Evolutionary conservation across 2,329 filamentous ascomycete genomes (phyloP).

Genomic region (Trichoderma brevicompactum): DNA sequence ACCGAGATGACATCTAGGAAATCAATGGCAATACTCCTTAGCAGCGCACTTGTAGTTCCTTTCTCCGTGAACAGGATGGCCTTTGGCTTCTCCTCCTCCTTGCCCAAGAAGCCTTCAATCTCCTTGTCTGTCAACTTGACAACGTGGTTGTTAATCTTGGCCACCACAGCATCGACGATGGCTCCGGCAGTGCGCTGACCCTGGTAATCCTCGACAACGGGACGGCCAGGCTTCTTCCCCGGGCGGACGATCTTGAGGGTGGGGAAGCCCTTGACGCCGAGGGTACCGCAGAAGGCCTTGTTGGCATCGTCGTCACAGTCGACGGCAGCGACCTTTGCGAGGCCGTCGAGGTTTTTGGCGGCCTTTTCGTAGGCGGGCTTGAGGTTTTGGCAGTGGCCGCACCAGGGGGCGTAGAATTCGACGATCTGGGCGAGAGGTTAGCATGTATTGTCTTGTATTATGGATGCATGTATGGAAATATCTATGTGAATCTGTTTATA

Average conservation of each 20-base stretch:
- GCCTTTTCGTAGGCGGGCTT: constrained; percentile 96
- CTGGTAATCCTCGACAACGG: constrained; percentile 87
- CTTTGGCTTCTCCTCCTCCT: constrained; percentile 76
- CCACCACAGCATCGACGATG: constrained; percentile 83
- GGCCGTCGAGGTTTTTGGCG: constrained; percentile 83
- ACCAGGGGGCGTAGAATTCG: constrained; percentile 98
- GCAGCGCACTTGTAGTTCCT: constrained; percentile 79
- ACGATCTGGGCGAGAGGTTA: constrained; percentile 51
- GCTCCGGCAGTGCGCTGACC: constrained; percentile 81
- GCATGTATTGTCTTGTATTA: not conserved
- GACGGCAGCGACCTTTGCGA: constrained; percentile 92
- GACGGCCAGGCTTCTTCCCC: constrained; percentile 75
- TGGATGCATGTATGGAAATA: not conserved
- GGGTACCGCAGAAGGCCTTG: constrained; percentile 80
- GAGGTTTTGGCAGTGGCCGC: constrained; percentile 94
- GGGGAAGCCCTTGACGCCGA: constrained; percentile 93
- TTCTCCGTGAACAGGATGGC: constrained; percentile 94
- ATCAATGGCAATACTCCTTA: constrained; percentile 87
- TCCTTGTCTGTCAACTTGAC: constrained; percentile 79
- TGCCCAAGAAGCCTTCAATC: constrained; percentile 74
- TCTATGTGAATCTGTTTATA: not conserved
- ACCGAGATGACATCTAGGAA: constrained; percentile 80
- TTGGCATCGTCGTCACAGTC: constrained; percentile 95
- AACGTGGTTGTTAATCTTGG: constrained; percentile 92
- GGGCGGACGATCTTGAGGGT: constrained; percentile 93